Evolutionary conservation across 352 stramenopile species (phyloP).

Genomic region (Salisapilia sapeloensis): DNA sequence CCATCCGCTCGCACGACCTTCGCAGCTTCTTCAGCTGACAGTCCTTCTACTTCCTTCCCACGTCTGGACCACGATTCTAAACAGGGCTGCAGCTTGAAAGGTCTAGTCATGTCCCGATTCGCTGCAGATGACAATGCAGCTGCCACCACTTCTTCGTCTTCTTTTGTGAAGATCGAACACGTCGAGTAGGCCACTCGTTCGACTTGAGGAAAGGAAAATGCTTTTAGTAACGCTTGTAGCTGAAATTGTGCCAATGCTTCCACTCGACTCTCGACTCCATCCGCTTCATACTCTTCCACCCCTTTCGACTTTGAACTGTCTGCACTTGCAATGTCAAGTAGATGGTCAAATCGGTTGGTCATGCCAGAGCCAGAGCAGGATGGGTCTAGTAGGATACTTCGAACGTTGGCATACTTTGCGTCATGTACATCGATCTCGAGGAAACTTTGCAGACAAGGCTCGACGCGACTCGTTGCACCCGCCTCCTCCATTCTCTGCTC

Average conservation of each 20-base stretch:
- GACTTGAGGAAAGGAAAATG: slow-evolving; percentile 88
- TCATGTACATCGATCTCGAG: slow-evolving; percentile 69
- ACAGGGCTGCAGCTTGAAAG: slow-evolving; percentile 50
- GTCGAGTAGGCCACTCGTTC: slow-evolving; percentile 94
- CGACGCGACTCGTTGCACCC: slow-evolving; percentile 52
- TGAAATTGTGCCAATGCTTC: slow-evolving; percentile 92
- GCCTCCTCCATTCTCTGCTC: slow-evolving; percentile 75
- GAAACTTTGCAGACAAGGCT: slow-evolving; percentile 86
- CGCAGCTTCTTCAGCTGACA: slow-evolving; percentile 44
- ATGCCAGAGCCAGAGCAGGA: slow-evolving; percentile 95
- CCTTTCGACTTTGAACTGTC: slow-evolving; percentile 22
- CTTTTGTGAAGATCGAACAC: slow-evolving; percentile 90
- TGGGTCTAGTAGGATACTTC: slow-evolving; percentile 89
- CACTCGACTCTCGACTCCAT: slow-evolving; percentile 51
- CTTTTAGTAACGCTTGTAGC: slow-evolving; percentile 84
- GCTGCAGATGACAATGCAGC: slow-evolving; percentile 60
- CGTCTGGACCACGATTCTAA: slow-evolving; percentile 60
- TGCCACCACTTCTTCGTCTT: slow-evolving; percentile 92
- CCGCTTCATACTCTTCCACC: slow-evolving; percentile 23
- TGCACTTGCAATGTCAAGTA: slow-evolving; percentile 78
- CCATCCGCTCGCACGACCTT: slow-evolving; percentile 84
- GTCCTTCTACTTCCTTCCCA: slow-evolving; percentile 31
- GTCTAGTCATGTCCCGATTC: slow-evolving; percentile 16
- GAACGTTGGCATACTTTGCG: slow-evolving; percentile 74
- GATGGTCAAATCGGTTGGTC: slow-evolving; percentile 82